These are phyloP conservation scores for Vicia villosa DNA, from an alignment of 306 rosid genomes.

Conservation along the genomic window DNA sequence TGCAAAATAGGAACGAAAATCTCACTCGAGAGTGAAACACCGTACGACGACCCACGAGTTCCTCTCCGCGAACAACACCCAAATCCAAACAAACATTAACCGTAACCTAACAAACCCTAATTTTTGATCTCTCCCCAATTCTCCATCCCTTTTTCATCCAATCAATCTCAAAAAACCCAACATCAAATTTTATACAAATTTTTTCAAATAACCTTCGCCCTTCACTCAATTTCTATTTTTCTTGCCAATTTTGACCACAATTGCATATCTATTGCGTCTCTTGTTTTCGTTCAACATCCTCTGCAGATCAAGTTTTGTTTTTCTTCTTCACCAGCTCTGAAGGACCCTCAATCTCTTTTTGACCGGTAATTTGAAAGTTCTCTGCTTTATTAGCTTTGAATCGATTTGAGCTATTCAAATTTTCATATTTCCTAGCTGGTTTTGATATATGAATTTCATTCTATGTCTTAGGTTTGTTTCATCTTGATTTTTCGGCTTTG, in stretches of 20 bases:
- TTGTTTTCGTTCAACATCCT: slow-evolving; percentile 22
- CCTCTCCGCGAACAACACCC: slow-evolving; percentile 52
- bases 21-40: slow-evolving; percentile 62
- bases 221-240: background rate
- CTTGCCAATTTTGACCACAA: background rate
- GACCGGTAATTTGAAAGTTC: slow-evolving; percentile 43
- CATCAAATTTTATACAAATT: slow-evolving; percentile 23
- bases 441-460: slow-evolving; percentile 22
- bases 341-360: slow-evolving; percentile 20
- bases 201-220: slow-evolving; percentile 29
- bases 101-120: slow-evolving; percentile 64
- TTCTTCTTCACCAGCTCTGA: slow-evolving; percentile 40
- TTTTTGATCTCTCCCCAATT: slow-evolving; percentile 43
- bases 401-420: background rate
- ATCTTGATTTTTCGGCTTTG: slow-evolving; percentile 18
- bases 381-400: slow-evolving; percentile 22
- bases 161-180: slow-evolving; percentile 18
- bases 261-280: slow-evolving; percentile 8
- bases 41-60: slow-evolving; percentile 64
- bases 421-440: slow-evolving; percentile 8
- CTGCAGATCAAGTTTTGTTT: slow-evolving; percentile 48
- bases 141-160: slow-evolving; percentile 23
- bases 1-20: slow-evolving; percentile 38
- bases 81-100: slow-evolving; percentile 38
- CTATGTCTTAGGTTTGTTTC: slow-evolving; percentile 22